These are phyloP conservation scores for Saxophila tyrrhenica DNA, from an alignment of 495 filamentous ascomycete genomes.

Conservation along the genomic window DNA sequence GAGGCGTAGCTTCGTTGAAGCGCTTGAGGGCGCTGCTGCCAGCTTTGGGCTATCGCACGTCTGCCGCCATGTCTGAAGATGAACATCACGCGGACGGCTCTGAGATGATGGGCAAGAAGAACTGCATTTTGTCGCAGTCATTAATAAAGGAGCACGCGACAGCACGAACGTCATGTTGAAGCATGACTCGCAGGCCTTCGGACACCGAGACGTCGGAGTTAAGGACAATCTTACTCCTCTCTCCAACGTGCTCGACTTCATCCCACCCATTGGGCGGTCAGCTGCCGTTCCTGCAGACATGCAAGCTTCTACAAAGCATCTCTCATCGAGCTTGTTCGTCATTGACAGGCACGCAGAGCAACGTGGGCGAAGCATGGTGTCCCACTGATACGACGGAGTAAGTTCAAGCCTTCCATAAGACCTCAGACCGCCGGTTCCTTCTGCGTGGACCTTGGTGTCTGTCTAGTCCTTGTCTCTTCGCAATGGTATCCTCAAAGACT, in stretches of 20 bases:
- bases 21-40: background rate
- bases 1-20: constrained; percentile 8
- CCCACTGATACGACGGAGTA: too few relatives aligned
- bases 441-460: background rate
- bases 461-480: background rate
- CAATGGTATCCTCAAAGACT: background rate
- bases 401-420: too few relatives aligned
- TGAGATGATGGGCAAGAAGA: background rate
- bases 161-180: background rate
- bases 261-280: background rate
- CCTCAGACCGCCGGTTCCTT: too few relatives aligned
- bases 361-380: background rate
- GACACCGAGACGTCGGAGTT: too few relatives aligned
- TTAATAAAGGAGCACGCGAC: too few relatives aligned
- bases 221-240: too few relatives aligned
- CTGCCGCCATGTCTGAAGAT: constrained; percentile 15
- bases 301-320: background rate
- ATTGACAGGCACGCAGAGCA: background rate
- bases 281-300: background rate
- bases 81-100: constrained; percentile 9
- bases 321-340: background rate
- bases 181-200: background rate
- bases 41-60: background rate
- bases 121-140: too few relatives aligned
- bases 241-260: background rate